A percentile compares a stretch with the other conserved stretches of the same genome.
phyloP scores from a whole-genome alignment of 495 filamentous ascomycete species.

The Aspergillus mulundensis region DNA sequence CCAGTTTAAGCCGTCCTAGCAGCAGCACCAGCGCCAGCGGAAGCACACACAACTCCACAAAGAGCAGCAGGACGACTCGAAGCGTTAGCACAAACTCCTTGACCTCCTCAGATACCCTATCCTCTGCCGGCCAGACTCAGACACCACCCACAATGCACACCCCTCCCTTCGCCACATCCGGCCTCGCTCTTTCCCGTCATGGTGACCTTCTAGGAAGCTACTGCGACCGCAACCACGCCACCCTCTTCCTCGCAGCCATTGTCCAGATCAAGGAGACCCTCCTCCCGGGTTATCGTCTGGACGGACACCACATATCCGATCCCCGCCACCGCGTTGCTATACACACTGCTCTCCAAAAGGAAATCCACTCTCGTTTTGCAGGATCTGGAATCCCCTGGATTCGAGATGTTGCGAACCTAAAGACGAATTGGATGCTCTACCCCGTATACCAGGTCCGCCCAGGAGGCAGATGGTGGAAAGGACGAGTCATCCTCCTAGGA shows the following conservation, averaged over 20 bases:
- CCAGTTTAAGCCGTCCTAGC: not conserved
- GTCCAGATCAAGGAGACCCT: slow-evolving; percentile 46
- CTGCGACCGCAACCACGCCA: slow-evolving; percentile 38
- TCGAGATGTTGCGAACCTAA: slow-evolving; percentile 42
- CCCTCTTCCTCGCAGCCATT: slow-evolving; percentile 54
- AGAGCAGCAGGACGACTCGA: not conserved
- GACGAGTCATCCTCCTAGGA: slow-evolving; percentile 49
- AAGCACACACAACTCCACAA: not conserved
- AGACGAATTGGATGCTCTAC: slow-evolving; percentile 53
- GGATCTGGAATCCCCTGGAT: slow-evolving; percentile 45
- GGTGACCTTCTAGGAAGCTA: slow-evolving; percentile 53
- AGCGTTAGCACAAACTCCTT: not conserved
- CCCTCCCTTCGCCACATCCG: slow-evolving; percentile 45
- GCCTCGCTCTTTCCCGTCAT: slow-evolving; percentile 49
- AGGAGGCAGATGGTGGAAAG: slow-evolving; percentile 46
- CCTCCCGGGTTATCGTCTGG: slow-evolving; percentile 25
- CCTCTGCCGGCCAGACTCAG: not conserved
- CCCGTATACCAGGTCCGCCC: slow-evolving; percentile 55
- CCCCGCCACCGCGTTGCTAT: slow-evolving; percentile 40
- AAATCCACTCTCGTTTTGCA: slow-evolving; percentile 44
- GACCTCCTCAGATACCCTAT: not conserved
- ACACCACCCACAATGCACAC: slow-evolving; percentile 19
- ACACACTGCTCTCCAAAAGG: slow-evolving; percentile 36
- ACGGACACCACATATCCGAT: slow-evolving; percentile 31
- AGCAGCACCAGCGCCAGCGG: not conserved